Evolutionary conservation across 176 grass and related monocot species (phyloP).

Genomic region (Oryza nivara): DNA sequence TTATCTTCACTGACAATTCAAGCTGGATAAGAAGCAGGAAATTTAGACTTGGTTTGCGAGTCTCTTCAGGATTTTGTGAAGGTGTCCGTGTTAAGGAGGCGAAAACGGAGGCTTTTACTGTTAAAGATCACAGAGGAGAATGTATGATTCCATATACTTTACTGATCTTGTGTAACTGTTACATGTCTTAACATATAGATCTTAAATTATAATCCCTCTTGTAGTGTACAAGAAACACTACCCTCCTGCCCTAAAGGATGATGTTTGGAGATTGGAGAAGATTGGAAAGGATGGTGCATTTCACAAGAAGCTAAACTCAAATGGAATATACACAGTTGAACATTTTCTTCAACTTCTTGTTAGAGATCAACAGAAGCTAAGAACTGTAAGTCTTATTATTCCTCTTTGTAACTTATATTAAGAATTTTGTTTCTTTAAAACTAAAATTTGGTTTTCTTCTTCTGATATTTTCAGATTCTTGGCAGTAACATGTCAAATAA

Average conservation of each 20-base stretch:
- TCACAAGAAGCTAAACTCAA: conserved; percentile 71
- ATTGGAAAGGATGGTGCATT: conserved; percentile 90
- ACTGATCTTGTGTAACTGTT: conserved; percentile 24
- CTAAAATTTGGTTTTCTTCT: conserved; percentile 1
- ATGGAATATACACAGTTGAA: conserved; percentile 71
- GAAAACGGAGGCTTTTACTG: conserved; percentile 91
- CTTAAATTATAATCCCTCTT: conserved; percentile 26
- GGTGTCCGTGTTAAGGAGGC: conserved; percentile 77
- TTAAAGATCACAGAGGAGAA: conserved; percentile 94
- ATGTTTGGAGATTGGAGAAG: conserved; percentile 93
- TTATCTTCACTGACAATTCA: conserved; percentile 91
- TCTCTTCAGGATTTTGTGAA: conserved; percentile 64
- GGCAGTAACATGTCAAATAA: conserved; percentile 81
- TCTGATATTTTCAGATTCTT: conserved; percentile 63
- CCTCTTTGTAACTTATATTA: conserved; percentile 15
- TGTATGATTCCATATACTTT: conserved; percentile 52
- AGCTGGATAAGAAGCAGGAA: conserved; percentile 92
- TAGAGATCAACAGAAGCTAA: conserved; percentile 70
- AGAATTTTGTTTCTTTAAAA: conserved; percentile 20
- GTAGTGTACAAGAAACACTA: conserved; percentile 96
- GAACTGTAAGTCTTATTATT: conserved; percentile 66
- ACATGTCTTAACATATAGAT: conserved; percentile 33
- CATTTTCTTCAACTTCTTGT: conserved; percentile 85
- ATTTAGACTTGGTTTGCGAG: conserved; percentile 83
- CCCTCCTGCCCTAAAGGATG: conserved; percentile 79